phyloP scores from a whole-genome alignment of 768 basidiomycete genomes.

The Panellus pusillus region DNA sequence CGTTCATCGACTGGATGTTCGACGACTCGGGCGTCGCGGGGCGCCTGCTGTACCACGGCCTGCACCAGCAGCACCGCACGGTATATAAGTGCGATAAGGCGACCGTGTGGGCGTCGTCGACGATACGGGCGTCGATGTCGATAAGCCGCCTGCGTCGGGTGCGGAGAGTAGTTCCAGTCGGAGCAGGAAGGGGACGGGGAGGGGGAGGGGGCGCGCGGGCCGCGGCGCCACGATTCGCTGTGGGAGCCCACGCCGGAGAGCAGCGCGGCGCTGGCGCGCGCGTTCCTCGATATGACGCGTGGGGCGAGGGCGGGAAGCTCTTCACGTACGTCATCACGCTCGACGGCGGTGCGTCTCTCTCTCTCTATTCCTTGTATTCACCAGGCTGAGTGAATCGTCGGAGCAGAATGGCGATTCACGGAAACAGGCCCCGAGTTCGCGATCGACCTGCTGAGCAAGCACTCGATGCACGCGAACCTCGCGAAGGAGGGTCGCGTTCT shows the following conservation, averaged over 20 bases:
- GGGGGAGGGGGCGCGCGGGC: neutral
- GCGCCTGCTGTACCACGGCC: slow-evolving; percentile 35
- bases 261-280: slow-evolving; percentile 28
- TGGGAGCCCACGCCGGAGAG: slow-evolving; percentile 2
- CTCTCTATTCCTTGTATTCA: neutral
- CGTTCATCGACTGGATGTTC: slow-evolving; percentile 45
- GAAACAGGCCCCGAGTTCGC: slow-evolving; percentile 47
- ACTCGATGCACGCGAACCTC: slow-evolving; percentile 47
- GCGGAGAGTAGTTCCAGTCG: no score
- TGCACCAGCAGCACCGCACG: slow-evolving; percentile 40
- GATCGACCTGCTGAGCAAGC: slow-evolving; percentile 44
- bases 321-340: slow-evolving; percentile 49
- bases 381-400: no score
- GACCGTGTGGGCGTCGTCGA: slow-evolving; percentile 33
- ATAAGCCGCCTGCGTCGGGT: no score
- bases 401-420: slow-evolving; percentile 39
- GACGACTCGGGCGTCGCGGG: slow-evolving; percentile 36
- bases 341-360: slow-evolving; percentile 27
- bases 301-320: slow-evolving; percentile 40
- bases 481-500: slow-evolving; percentile 42
- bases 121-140: slow-evolving; percentile 8
- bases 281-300: slow-evolving; percentile 44
- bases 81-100: slow-evolving; percentile 39
- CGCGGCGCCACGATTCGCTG: neutral
- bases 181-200: slow-evolving; percentile 17